Conservation (phyloP, 1,139 yeast genomes). For the Saccharomyces hybrid region DNA sequence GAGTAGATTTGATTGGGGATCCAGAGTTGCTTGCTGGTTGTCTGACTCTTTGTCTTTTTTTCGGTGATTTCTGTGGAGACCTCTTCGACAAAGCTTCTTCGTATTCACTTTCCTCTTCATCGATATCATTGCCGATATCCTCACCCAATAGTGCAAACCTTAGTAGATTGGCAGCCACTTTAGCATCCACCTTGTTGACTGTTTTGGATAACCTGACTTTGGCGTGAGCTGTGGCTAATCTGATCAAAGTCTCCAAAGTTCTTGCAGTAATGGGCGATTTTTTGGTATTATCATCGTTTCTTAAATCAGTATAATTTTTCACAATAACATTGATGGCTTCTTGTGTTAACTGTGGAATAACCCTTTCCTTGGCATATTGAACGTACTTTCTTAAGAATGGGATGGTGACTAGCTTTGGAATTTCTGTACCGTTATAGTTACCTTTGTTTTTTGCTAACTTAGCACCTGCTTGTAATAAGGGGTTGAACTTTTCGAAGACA, state of each 20-base stretch:
- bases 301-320: slow-evolving; percentile 65
- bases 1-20: slow-evolving; percentile 21
- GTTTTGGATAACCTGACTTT: slow-evolving; percentile 76
- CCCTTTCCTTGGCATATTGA: slow-evolving; percentile 88
- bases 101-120: slow-evolving; percentile 20
- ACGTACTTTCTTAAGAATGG: slow-evolving; percentile 86
- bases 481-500: slow-evolving; percentile 76
- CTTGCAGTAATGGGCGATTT: slow-evolving; percentile 97
- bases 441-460: slow-evolving; percentile 32
- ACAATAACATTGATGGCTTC: slow-evolving; percentile 80
- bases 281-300: slow-evolving; percentile 75
- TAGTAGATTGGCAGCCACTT: slow-evolving; percentile 76
- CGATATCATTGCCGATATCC: slow-evolving; percentile 32
- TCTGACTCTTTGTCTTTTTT: slow-evolving; percentile 26
- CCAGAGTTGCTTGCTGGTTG: slow-evolving; percentile 9
- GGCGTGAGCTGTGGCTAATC: slow-evolving; percentile 95
- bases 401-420: slow-evolving; percentile 63
- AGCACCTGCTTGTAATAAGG: slow-evolving; percentile 78
- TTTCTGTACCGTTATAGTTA: slow-evolving; percentile 36
- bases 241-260: slow-evolving; percentile 92
- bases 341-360: slow-evolving; percentile 71
- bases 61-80: slow-evolving; percentile 31
- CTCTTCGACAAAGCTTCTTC: slow-evolving; percentile 18
- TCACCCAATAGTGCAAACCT: slow-evolving; percentile 68
- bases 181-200: slow-evolving; percentile 73